Percentiles rank a stretch among this genome's conserved stretches.
Evolutionary conservation across 2,329 filamentous ascomycete species (phyloP).

Genomic region (Cladosporium sphaerospermum): DNA sequence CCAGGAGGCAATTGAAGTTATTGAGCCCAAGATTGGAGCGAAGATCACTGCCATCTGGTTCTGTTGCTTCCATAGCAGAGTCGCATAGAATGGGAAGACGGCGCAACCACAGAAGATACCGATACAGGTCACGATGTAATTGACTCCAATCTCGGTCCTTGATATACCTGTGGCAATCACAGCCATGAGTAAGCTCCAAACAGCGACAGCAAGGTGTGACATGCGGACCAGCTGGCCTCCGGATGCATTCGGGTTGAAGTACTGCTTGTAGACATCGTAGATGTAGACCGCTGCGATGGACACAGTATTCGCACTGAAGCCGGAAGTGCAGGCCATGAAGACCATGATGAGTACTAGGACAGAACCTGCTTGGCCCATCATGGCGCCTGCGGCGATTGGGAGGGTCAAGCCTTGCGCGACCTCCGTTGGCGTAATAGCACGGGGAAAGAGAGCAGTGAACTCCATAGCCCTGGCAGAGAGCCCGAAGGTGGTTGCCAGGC

Average conservation of each 20-base stretch:
- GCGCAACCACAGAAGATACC: slow-evolving; percentile 23
- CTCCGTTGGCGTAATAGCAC: slow-evolving; percentile 22
- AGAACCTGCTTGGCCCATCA: slow-evolving; percentile 26
- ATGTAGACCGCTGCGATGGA: slow-evolving; percentile 35
- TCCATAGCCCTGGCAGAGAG: slow-evolving; percentile 75
- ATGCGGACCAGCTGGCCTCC: slow-evolving; percentile 74
- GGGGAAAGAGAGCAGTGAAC: slow-evolving; percentile 36
- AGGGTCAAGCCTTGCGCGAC: slow-evolving; percentile 24
- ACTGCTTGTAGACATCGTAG: slow-evolving; percentile 48
- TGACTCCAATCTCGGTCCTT: too few relatives aligned
- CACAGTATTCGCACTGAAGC: slow-evolving; percentile 35
- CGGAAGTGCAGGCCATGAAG: slow-evolving; percentile 30
- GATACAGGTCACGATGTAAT: slow-evolving; percentile 13
- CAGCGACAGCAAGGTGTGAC: slow-evolving; percentile 65
- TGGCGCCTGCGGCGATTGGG: slow-evolving; percentile 25
- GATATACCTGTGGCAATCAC: slow-evolving; percentile 16
- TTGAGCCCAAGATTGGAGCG: too few relatives aligned
- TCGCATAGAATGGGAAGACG: slow-evolving; percentile 27
- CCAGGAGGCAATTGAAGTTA: too few relatives aligned
- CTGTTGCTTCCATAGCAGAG: slow-evolving; percentile 28
- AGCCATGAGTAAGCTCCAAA: slow-evolving; percentile 72
- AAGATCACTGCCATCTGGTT: neutral
- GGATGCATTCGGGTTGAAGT: slow-evolving; percentile 70
- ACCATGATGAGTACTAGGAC: slow-evolving; percentile 26
- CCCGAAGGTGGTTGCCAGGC: slow-evolving; percentile 82